A percentile compares a stretch with the other conserved stretches of the same genome.
phyloP scores from a whole-genome alignment of 257 asterid genomes.

The Fraxinus pennsylvanica region DNA sequence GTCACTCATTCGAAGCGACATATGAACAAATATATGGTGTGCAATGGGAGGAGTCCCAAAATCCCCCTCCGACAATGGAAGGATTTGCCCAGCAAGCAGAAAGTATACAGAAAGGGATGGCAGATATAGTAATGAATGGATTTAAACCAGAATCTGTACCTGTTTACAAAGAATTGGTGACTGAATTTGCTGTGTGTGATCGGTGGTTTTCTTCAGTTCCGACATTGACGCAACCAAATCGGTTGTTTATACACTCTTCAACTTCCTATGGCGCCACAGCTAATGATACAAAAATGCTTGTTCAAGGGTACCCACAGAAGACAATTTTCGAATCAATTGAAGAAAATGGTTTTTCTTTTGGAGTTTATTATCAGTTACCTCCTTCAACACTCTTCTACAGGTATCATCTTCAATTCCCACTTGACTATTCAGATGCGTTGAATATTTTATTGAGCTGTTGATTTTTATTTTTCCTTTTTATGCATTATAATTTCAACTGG shows the following conservation, averaged over 20 bases:
- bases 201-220: slow-evolving; percentile 79
- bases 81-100: slow-evolving; percentile 72
- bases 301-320: slow-evolving; percentile 65
- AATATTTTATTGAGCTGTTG: background rate
- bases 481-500: no score
- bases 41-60: slow-evolving; percentile 34
- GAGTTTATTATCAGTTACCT: slow-evolving; percentile 67
- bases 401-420: slow-evolving; percentile 23
- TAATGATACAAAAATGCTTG: slow-evolving; percentile 38
- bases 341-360: slow-evolving; percentile 52
- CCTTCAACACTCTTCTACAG: slow-evolving; percentile 67
- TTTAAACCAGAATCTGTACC: slow-evolving; percentile 56
- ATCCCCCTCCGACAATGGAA: slow-evolving; percentile 46
- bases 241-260: slow-evolving; percentile 70
- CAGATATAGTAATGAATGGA: slow-evolving; percentile 62
- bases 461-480: background rate
- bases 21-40: slow-evolving; percentile 59
- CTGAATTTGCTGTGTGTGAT: slow-evolving; percentile 71
- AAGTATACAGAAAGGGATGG: slow-evolving; percentile 42
- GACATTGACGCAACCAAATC: slow-evolving; percentile 75
- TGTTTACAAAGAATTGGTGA: slow-evolving; percentile 51
- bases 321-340: slow-evolving; percentile 74
- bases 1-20: slow-evolving; percentile 66
- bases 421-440: background rate
- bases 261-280: slow-evolving; percentile 61